Evolutionary conservation across 805 yeast genomes (phyloP).

Genomic region (Isabelozyma gotoi): DNA sequence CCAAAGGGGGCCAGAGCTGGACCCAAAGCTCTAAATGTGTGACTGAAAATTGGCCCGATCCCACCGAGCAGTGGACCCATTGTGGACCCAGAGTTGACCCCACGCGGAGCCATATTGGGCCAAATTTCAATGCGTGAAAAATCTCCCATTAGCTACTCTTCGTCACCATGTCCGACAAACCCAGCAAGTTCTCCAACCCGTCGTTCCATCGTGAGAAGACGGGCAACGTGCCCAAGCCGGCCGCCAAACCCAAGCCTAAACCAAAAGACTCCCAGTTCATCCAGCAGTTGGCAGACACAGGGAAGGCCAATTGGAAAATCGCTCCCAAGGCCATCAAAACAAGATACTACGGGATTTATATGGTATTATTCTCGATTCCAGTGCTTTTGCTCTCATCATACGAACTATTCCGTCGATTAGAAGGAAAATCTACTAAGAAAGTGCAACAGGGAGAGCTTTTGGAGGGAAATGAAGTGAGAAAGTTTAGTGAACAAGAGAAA

Average conservation of each 20-base stretch:
- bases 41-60: no score
- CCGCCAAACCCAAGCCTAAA: constrained; percentile 10
- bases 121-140: constrained; percentile 6
- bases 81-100: no score
- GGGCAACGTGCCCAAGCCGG: constrained; percentile 4
- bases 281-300: constrained; percentile 36
- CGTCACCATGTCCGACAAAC: no score
- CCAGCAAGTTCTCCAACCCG: constrained; percentile 24
- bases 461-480: constrained; percentile 30
- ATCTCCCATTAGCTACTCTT: no score
- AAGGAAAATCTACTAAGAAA: constrained; percentile 40
- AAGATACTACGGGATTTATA: constrained; percentile 36
- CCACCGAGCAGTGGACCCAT: no score
- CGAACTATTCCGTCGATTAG: constrained; percentile 35
- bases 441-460: constrained; percentile 40
- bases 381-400: constrained; percentile 30
- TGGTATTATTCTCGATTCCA: constrained; percentile 39
- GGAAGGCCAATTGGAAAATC: constrained; percentile 43
- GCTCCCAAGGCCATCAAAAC: constrained; percentile 38
- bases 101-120: no score
- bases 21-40: no score
- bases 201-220: constrained; percentile 27
- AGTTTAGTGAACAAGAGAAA: constrained; percentile 38
- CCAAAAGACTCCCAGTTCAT: constrained; percentile 31
- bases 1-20: no score